Percentiles rank a stretch among this genome's conserved stretches.
phyloP scores from a whole-genome alignment of 352 stramenopile species.

The Phytopythium sindhum region DNA sequence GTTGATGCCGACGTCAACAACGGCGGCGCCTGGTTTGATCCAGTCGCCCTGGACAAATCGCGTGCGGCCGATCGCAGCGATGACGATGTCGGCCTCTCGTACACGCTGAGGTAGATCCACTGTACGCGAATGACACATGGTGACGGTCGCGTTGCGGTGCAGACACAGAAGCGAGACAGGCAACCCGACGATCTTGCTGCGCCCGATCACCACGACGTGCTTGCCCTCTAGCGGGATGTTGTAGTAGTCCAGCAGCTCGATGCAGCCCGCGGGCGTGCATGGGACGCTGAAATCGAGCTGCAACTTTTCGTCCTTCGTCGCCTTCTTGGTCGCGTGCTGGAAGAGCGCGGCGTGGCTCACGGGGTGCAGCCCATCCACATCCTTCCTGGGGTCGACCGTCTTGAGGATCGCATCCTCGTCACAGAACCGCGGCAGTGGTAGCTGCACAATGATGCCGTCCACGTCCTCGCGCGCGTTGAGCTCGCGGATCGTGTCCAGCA shows the following conservation, averaged over 20 bases:
- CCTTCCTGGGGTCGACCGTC: slow-evolving; percentile 91
- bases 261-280: slow-evolving; percentile 96
- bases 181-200: slow-evolving; percentile 97
- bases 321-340: slow-evolving; percentile 56
- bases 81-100: slow-evolving; percentile 94
- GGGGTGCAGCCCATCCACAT: slow-evolving; percentile 98
- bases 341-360: slow-evolving; percentile 94
- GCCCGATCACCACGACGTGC: slow-evolving; percentile 95
- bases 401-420: slow-evolving; percentile 92
- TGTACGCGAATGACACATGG: slow-evolving; percentile 96
- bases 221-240: slow-evolving; percentile 92
- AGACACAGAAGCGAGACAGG: slow-evolving; percentile 95
- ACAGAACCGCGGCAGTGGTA: slow-evolving; percentile 92
- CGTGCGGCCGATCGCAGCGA: slow-evolving; percentile 94
- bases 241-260: slow-evolving; percentile 93
- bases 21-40: slow-evolving; percentile 96
- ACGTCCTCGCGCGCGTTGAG: slow-evolving; percentile 72
- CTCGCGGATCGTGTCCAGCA: slow-evolving; percentile 49
- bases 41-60: slow-evolving; percentile 93
- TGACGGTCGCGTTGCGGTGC: slow-evolving; percentile 96
- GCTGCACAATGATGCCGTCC: slow-evolving; percentile 86
- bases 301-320: slow-evolving; percentile 27
- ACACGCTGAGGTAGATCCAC: slow-evolving; percentile 76
- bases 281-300: slow-evolving; percentile 81
- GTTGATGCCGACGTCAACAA: slow-evolving; percentile 99